A percentile compares a stretch with the other conserved stretches of the same genome.
These are phyloP conservation scores for Atkinsonella hypoxylon DNA, from an alignment of 2,329 filamentous ascomycete species.

Conservation along the genomic window DNA sequence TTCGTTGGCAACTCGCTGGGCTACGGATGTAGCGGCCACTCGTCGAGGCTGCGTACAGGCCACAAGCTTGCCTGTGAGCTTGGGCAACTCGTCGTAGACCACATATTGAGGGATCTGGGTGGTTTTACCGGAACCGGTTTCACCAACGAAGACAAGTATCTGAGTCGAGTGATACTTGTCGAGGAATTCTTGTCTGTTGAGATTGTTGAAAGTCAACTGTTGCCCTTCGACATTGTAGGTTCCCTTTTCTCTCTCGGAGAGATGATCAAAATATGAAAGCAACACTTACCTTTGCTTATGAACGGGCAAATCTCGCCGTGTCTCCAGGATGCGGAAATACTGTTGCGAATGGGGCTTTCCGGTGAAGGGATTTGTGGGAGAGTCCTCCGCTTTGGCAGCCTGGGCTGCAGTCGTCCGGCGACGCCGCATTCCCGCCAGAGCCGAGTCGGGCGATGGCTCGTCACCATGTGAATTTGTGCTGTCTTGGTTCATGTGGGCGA, in stretches of 20 bases:
- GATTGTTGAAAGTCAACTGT: background rate
- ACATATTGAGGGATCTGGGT: slow-evolving; percentile 99
- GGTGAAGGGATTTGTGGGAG: slow-evolving; percentile 77
- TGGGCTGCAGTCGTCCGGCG: slow-evolving; percentile 70
- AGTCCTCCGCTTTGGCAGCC: slow-evolving; percentile 65
- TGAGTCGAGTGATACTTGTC: slow-evolving; percentile 86
- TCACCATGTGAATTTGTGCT: slow-evolving; percentile 27
- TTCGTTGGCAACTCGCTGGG: slow-evolving; percentile 93
- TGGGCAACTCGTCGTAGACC: slow-evolving; percentile 88
- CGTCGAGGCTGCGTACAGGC: slow-evolving; percentile 95
- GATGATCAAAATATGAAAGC: slow-evolving; percentile 1
- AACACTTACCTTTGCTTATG: slow-evolving; percentile 68
- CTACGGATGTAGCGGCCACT: slow-evolving; percentile 97
- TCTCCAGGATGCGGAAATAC: slow-evolving; percentile 84
- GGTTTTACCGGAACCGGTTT: slow-evolving; percentile 98
- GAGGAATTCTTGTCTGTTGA: slow-evolving; percentile 71
- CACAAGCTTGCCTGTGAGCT: slow-evolving; percentile 75
- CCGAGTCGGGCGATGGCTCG: slow-evolving; percentile 22
- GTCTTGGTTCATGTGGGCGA: slow-evolving; percentile 73
- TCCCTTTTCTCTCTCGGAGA: background rate
- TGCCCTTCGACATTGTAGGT: background rate
- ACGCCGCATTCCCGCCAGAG: slow-evolving; percentile 56
- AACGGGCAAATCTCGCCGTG: slow-evolving; percentile 75
- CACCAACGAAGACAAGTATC: slow-evolving; percentile 96
- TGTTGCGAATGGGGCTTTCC: slow-evolving; percentile 61